Conservation (phyloP, 148 eudicot genomes). For the Vaccinium darrowii region DNA sequence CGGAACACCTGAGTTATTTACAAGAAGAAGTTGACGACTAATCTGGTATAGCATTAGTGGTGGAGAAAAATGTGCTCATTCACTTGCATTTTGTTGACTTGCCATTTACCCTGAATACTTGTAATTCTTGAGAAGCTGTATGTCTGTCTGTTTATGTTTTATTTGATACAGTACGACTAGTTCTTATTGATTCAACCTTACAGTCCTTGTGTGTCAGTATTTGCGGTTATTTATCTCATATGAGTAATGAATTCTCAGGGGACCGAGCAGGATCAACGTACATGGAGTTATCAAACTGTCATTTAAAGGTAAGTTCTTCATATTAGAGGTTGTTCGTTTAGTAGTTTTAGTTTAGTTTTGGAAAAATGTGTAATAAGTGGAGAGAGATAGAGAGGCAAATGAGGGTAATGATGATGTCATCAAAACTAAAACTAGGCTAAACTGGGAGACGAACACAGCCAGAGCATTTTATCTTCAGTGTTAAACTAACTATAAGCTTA, state of each 20-base stretch:
- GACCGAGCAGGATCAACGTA: conserved; percentile 41
- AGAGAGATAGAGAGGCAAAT: no score
- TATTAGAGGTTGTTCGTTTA: neutral
- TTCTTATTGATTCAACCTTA: neutral
- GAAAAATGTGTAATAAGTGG: no score
- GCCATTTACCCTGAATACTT: neutral
- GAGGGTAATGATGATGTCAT: no score
- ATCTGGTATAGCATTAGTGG: no score
- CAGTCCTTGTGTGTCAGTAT: neutral
- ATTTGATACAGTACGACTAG: neutral
- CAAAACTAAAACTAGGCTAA: no score
- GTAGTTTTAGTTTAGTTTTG: no score
- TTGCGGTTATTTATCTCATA: neutral
- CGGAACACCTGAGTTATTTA: no score
- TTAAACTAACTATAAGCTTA: neutral
- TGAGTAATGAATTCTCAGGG: conserved; percentile 32
- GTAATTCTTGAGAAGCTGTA: neutral
- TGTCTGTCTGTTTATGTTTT: neutral
- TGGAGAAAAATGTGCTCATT: neutral
- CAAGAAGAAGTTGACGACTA: no score
- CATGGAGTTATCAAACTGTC: conserved; percentile 41
- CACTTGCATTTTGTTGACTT: neutral
- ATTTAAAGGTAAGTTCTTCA: conserved; percentile 33
- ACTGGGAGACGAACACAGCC: no score
- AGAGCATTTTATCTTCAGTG: neutral